Evolutionary conservation across 768 basidiomycete genomes (phyloP).

Genomic region (Trametes coccinea): DNA sequence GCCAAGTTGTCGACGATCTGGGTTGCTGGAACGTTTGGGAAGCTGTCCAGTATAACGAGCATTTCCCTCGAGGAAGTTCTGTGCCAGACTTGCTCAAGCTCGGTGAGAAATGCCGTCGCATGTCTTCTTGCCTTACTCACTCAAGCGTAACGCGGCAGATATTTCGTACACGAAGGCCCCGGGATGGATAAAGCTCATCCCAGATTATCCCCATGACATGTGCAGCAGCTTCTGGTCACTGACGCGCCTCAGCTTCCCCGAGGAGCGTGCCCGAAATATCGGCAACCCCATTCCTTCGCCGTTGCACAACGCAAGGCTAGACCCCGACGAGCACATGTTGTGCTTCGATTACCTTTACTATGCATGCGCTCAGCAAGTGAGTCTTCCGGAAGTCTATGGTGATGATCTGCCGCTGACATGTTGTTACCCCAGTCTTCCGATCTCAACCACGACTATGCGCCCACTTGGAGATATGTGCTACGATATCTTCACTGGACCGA

Average conservation of each 20-base stretch:
- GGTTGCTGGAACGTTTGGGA: conserved; percentile 49
- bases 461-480: conserved; percentile 39
- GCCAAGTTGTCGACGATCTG: conserved; percentile 35
- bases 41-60: conserved; percentile 32
- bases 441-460: conserved; percentile 34
- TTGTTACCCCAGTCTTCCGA: conserved; percentile 29
- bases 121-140: neutral
- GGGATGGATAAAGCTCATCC: conserved; percentile 33
- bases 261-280: conserved; percentile 31
- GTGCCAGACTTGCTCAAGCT: conserved; percentile 32
- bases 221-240: conserved; percentile 36
- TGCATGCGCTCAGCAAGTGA: conserved; percentile 34
- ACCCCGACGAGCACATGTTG: conserved; percentile 41
- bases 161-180: conserved; percentile 40
- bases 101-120: conserved; percentile 24
- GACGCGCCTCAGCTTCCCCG: conserved; percentile 36
- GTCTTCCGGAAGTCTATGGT: conserved; percentile 12
- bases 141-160: conserved; percentile 28
- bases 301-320: conserved; percentile 26
- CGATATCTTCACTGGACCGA: conserved; percentile 37
- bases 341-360: conserved; percentile 46
- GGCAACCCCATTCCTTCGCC: conserved; percentile 30
- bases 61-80: conserved; percentile 28
- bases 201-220: conserved; percentile 34
- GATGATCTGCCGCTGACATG: neutral